Percentiles rank a stretch among this genome's conserved stretches.
These are phyloP conservation scores for Penstemon eatonii DNA, from an alignment of 257 asterid species.

Conservation along the genomic window DNA sequence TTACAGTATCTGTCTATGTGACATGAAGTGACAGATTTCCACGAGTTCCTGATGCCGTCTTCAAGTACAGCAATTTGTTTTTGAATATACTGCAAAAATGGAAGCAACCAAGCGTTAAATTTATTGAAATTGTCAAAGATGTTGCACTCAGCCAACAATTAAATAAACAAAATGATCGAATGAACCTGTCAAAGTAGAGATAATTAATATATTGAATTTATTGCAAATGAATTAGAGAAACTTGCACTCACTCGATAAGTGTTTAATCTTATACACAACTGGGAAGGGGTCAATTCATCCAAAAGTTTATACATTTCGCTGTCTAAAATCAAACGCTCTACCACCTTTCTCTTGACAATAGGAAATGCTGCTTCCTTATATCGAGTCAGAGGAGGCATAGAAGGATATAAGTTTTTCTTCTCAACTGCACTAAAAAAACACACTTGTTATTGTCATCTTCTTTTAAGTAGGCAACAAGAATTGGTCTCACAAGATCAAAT, in stretches of 20 bases:
- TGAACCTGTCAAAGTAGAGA: slow-evolving; percentile 21
- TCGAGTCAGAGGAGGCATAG: slow-evolving; percentile 89
- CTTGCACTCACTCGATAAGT: slow-evolving; percentile 76
- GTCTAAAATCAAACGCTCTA: slow-evolving; percentile 56
- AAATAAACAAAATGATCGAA: neutral
- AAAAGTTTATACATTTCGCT: slow-evolving; percentile 55
- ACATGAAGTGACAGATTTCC: slow-evolving; percentile 56
- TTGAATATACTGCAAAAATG: slow-evolving; percentile 75
- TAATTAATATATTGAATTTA: slow-evolving; percentile 1
- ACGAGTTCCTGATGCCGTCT: slow-evolving; percentile 82
- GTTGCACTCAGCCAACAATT: slow-evolving; percentile 8
- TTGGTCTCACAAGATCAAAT: slow-evolving; percentile 7
- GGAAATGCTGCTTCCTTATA: slow-evolving; percentile 88
- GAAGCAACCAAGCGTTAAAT: slow-evolving; percentile 23
- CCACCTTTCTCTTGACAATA: slow-evolving; percentile 66
- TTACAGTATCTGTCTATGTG: slow-evolving; percentile 50
- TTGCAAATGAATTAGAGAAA: slow-evolving; percentile 30
- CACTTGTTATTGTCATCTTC: slow-evolving; percentile 27
- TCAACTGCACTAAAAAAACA: slow-evolving; percentile 61
- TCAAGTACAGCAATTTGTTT: slow-evolving; percentile 68
- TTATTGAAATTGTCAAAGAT: slow-evolving; percentile 6
- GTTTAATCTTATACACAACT: slow-evolving; percentile 84
- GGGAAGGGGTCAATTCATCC: slow-evolving; percentile 73
- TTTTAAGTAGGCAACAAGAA: slow-evolving; percentile 21
- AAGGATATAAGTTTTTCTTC: slow-evolving; percentile 69